phyloP scores from a whole-genome alignment of 192 early-diverging fungal genomes.

The Entomortierella parvispora region DNA sequence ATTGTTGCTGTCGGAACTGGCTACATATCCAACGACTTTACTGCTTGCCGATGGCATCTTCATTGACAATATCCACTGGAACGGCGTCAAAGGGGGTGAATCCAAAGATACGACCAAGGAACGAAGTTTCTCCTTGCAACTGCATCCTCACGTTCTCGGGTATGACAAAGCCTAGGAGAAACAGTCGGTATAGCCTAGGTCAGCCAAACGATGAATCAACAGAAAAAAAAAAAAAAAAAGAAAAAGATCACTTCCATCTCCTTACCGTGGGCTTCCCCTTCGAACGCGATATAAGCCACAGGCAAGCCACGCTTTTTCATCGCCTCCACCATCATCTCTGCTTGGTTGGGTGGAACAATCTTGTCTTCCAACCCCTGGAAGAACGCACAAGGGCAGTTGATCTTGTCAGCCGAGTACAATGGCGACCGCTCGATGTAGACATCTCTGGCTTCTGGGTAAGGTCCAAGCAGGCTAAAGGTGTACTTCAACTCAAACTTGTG shows the following conservation, averaged over 20 bases:
- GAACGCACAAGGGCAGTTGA: slow-evolving; percentile 74
- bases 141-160: slow-evolving; percentile 71
- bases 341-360: slow-evolving; percentile 81
- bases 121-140: slow-evolving; percentile 71
- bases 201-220: neutral
- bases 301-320: slow-evolving; percentile 66
- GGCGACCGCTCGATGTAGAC: slow-evolving; percentile 77
- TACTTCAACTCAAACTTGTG: slow-evolving; percentile 85
- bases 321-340: slow-evolving; percentile 76
- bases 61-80: slow-evolving; percentile 38
- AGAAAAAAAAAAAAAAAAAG: neutral
- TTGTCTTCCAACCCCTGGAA: slow-evolving; percentile 83
- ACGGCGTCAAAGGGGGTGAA: slow-evolving; percentile 65
- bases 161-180: slow-evolving; percentile 66
- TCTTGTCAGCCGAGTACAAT: slow-evolving; percentile 64
- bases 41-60: slow-evolving; percentile 37
- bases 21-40: too few relatives aligned
- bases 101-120: slow-evolving; percentile 74
- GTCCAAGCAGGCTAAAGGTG: slow-evolving; percentile 68
- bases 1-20: too few relatives aligned
- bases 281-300: slow-evolving; percentile 71
- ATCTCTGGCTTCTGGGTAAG: slow-evolving; percentile 61
- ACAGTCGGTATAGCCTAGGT: neutral
- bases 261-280: slow-evolving; percentile 73
- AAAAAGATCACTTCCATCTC: neutral